Evolutionary conservation across 2,329 filamentous ascomycete genomes (phyloP), one percentile per base, ranked within the genome.

Genomic region (Aspergillus intermedius): DNA sequence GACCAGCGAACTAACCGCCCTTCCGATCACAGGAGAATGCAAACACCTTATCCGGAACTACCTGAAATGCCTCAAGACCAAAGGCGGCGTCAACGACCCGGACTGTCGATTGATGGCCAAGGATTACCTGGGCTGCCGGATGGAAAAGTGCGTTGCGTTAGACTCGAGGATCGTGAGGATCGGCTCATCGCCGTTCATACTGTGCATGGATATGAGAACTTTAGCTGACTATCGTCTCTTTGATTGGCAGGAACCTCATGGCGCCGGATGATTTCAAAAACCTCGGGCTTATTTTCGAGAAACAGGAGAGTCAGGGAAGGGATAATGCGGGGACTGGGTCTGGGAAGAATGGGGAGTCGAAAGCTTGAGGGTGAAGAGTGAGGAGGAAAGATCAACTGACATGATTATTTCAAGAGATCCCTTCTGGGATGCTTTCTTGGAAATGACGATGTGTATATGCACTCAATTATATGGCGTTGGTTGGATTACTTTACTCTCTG

Each of bases 181-280:
- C 21, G 35, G 48, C 34, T 43, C 9, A 30, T 30, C 25, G n/a
- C 50, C 55, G 39, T 37, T 40, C 8, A 6, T 25, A 12, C 15
- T 17, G 17, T 19, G 22, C 2, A 13, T 5, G 10, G 17, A n/a
- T 6, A 10, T 6, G 34, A 19, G 8, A 6, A 15, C 13, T 28
- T 35, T 10, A 6, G 28, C 40, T 43, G 43, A 32, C 21, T 6
- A 19, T 19, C 34, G 23, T 22, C 15, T 39, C 1, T 19, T 40
- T 37, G 9, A n/a, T 8, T 40, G 8, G 32, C 59, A 90, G 90
- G 58, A 96, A 97, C 64, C 75, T 98, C 28, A 98, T 98, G 93
- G 91, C 91, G 6, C 88, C 81, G 58, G 93, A 98, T 64, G 88
- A 95, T 51, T 93, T 97, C 70, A 89, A 87, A 69, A 98, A 98